Evolutionary conservation across 371 early-diverging fungal genomes (phyloP), one percentile per base, ranked within the genome.

Genomic region (Dinochytrium kinnereticum): DNA sequence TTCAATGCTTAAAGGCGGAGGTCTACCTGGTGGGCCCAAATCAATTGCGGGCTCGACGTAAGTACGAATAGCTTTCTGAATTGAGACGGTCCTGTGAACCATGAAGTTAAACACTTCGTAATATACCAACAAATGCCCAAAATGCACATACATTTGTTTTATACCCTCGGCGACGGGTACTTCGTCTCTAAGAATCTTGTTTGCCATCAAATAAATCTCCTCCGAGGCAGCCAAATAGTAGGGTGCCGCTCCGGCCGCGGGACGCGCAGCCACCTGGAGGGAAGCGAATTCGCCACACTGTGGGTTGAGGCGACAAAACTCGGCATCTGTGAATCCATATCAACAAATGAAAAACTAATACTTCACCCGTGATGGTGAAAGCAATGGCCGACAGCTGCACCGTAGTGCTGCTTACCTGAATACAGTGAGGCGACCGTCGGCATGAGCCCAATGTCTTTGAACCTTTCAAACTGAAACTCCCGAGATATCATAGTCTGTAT

Each of bases 361-460:
- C 57, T n/a, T n/a, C n/a, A n/a, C n/a, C n/a, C n/a, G n/a, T n/a
- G n/a, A n/a, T n/a, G n/a, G n/a, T n/a, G n/a, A n/a, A n/a, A n/a
- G n/a, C n/a, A n/a, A n/a, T n/a, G n/a, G n/a, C n/a, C n/a, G n/a
- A n/a, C n/a, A n/a, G n/a, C n/a, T n/a, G n/a, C n/a, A n/a, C n/a
- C n/a, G n/a, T n/a, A n/a, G n/a, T n/a, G n/a, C n/a, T 44, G 39
- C 13, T 78, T 34, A 53, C 76, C 78, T 30, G 75, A 30, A 55
- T 72, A 74, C 24, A 74, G 51, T 5, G 39, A 30, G 55, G 68
- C 13, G 53, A 72, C 59, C 33, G 75, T 78, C 13, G 75, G 78
- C 37, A 78, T 36, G 15, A 72, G 5, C 13, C 66, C 67, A 33
- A 61, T 19, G 24, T 40, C 21, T 30, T 66, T 19, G n/a, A 68